Evolutionary conservation across 2,329 filamentous ascomycete genomes (phyloP).

Genomic region (Colletotrichum nymphaeae): DNA sequence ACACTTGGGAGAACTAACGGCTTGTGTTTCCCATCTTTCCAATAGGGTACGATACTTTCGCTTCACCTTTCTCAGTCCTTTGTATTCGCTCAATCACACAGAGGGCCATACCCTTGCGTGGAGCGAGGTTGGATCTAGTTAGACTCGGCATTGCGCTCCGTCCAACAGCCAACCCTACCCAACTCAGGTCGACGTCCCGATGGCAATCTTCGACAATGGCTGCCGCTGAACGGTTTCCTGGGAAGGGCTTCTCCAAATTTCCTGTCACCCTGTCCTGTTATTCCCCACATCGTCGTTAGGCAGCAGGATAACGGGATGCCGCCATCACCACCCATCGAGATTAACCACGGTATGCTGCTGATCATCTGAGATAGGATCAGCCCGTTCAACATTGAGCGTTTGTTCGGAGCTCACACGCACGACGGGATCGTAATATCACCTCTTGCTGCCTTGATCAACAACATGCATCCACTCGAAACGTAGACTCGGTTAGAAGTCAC

Average conservation of each 20-base stretch:
- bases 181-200: slow-evolving; percentile 7
- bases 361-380: background rate
- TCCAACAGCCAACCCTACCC: slow-evolving; percentile 30
- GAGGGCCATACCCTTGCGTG: slow-evolving; percentile 13
- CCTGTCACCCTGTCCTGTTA: slow-evolving; percentile 17
- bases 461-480: background rate
- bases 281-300: slow-evolving; percentile 24
- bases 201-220: slow-evolving; percentile 22
- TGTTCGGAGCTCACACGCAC: background rate
- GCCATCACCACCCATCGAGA: slow-evolving; percentile 7
- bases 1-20: background rate
- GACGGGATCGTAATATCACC: background rate
- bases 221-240: slow-evolving; percentile 20
- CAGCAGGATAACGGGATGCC: slow-evolving; percentile 30
- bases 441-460: background rate
- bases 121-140: slow-evolving; percentile 25
- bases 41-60: background rate
- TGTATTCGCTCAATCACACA: background rate
- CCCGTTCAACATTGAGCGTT: background rate
- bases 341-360: background rate
- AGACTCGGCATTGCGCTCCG: slow-evolving; percentile 36
- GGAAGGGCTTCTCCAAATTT: slow-evolving; percentile 20
- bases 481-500: background rate
- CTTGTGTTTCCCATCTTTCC: background rate
- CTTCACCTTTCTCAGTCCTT: background rate